These are phyloP conservation scores for Claviceps sp. DNA, from an alignment of 2,329 filamentous ascomycete genomes.

Conservation along the genomic window DNA sequence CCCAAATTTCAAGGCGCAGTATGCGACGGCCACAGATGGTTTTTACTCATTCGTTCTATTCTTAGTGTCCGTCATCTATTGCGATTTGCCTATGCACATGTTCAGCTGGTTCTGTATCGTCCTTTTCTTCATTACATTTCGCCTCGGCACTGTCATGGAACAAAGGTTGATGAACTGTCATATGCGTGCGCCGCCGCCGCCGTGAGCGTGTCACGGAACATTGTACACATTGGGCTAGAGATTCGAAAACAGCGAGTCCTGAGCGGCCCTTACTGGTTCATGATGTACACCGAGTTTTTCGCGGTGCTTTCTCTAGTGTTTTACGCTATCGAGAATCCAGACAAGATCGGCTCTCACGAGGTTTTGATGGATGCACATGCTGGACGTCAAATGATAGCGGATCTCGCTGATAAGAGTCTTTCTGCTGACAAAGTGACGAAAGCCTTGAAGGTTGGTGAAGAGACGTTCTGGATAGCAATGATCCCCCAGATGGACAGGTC, in stretches of 20 bases:
- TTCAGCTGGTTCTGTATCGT: slow-evolving; percentile 70
- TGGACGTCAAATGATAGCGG: slow-evolving; percentile 69
- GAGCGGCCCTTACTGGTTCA: slow-evolving; percentile 79
- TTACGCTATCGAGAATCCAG: slow-evolving; percentile 67
- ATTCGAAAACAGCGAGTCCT: slow-evolving; percentile 63
- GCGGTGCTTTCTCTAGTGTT: slow-evolving; percentile 68
- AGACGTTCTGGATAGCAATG: background rate
- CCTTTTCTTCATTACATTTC: slow-evolving; percentile 78
- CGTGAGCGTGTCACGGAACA: slow-evolving; percentile 53
- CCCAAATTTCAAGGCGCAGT: too few species aligned
- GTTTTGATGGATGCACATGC: slow-evolving; percentile 75
- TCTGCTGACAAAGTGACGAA: slow-evolving; percentile 76
- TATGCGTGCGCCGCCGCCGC: slow-evolving; percentile 58
- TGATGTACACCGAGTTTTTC: slow-evolving; percentile 73
- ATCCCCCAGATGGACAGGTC: too few species aligned
- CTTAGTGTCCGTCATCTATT: slow-evolving; percentile 56
- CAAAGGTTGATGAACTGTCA: slow-evolving; percentile 57
- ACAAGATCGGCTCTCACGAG: slow-evolving; percentile 60
- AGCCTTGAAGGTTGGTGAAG: slow-evolving; percentile 53
- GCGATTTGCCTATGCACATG: slow-evolving; percentile 67
- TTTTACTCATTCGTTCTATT: background rate
- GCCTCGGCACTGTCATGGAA: slow-evolving; percentile 41
- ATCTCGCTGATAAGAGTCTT: slow-evolving; percentile 69
- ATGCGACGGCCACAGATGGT: too few species aligned
- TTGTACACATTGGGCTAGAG: slow-evolving; percentile 66